Evolutionary conservation across 2,329 filamentous ascomycete species (phyloP), one percentile per base, ranked within the genome.

Genomic region (Aureobasidium uvarum): DNA sequence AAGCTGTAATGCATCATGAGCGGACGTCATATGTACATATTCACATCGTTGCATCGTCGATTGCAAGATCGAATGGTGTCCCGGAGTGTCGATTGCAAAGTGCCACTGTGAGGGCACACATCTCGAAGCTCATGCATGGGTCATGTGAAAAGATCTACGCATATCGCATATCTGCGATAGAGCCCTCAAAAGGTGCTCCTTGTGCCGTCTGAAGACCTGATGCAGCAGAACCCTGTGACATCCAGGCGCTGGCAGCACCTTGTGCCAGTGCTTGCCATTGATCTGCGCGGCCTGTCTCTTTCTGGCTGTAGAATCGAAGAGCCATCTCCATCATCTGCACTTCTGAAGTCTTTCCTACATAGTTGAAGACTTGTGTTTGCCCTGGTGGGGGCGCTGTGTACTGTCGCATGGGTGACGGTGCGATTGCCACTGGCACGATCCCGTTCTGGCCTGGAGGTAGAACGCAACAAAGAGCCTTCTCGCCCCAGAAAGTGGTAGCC

Each of bases 401-500:
- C 14, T 66, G 56, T 51, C 64, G 64, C 62, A 63, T 55, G 5
- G 63, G 60, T 20, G 60, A 45, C 4, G 63, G 68, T 1, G 73
- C 68, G 71, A 93, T 86, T 0, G 87, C 86, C 36, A 95, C 89
- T 3, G 85, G 81, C 1, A 96, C 91, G 51, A 84, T 79, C 5
- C 90, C 90, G 0, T 88, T 81, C 33, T 85, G 81, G 14, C 88
- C 87, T 4, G 91, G 90, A 5, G 91, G 91, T 11, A 92, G 81
- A 52, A 93, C 81, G 71, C 90, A 94, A 62, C 93, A 89, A 23
- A 96, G 79, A n/a, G 89, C 89, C 66, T 88, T 88, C 68, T 90
- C 85, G 51, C 90, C 89, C 89, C 90, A 94, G 74, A 85, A 95
- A 0, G 89, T 91, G 1, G 90, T 93, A 0, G 89, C 90, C 0